Conservation (phyloP, 352 stramenopile species). For the Blastocystis sp. region DNA sequence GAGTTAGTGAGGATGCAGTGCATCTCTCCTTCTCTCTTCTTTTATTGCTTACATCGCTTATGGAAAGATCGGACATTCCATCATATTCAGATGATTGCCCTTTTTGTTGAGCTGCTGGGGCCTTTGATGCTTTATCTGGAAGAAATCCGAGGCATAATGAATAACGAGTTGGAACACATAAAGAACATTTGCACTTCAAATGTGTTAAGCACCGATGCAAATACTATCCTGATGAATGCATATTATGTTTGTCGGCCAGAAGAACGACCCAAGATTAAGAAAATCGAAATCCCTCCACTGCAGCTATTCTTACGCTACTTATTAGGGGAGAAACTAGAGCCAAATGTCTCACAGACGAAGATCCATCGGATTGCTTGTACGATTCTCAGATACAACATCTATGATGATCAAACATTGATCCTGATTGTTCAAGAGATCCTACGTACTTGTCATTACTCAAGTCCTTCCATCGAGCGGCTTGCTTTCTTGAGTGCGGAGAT, state of each 20-base stretch:
- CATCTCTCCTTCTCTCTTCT: background rate
- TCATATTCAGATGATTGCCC: background rate
- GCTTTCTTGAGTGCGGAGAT: background rate
- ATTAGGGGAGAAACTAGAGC: background rate
- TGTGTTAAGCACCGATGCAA: background rate
- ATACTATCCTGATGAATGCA: background rate
- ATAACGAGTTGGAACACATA: background rate
- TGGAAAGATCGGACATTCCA: background rate
- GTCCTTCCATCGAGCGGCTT: background rate
- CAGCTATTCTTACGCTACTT: background rate
- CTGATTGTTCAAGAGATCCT: conserved; percentile 14
- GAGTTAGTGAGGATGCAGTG: background rate
- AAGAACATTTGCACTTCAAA: background rate
- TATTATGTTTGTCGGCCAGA: background rate
- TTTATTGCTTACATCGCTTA: background rate
- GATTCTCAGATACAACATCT: background rate
- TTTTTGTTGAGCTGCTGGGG: background rate
- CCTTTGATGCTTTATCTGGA: background rate
- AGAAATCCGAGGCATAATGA: background rate
- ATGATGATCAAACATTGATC: background rate
- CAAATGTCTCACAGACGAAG: background rate
- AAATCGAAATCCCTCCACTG: background rate
- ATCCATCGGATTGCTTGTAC: background rate
- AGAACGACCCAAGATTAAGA: background rate
- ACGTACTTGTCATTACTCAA: background rate